Evolutionary conservation across 257 asterid genomes (phyloP).

Genomic region (Plantago ovata): DNA sequence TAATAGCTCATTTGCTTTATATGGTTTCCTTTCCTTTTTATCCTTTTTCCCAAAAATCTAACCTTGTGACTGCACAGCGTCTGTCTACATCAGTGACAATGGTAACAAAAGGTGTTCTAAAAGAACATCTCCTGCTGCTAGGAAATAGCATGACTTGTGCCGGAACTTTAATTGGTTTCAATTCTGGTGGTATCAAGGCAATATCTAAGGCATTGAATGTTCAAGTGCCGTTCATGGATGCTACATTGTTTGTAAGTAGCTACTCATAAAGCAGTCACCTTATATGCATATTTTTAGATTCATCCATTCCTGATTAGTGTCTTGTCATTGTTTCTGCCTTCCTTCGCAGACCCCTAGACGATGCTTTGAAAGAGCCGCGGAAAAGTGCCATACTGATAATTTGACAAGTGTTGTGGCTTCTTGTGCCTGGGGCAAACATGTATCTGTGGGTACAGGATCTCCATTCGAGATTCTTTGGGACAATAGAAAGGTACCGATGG

Average conservation of each 20-base stretch:
- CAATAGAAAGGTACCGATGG: constrained; percentile 65
- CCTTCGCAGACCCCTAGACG: constrained; percentile 76
- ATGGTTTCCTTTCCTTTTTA: too few relatives aligned
- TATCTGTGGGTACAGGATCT: constrained; percentile 92
- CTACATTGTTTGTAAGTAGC: constrained; percentile 77
- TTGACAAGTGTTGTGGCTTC: constrained; percentile 88
- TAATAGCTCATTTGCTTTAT: too few relatives aligned
- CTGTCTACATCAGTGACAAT: constrained; percentile 84
- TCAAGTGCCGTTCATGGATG: constrained; percentile 89
- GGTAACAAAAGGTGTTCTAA: constrained; percentile 98
- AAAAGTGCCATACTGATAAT: constrained; percentile 81
- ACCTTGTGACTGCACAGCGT: constrained; percentile 39
- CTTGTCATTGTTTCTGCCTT: constrained; percentile 3
- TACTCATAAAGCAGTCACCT: not conserved
- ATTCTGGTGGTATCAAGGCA: constrained; percentile 85
- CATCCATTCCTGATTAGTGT: constrained; percentile 16
- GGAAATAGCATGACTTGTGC: constrained; percentile 95
- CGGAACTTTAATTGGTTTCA: constrained; percentile 88
- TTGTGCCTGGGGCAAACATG: constrained; percentile 98
- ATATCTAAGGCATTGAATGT: constrained; percentile 67
- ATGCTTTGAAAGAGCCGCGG: constrained; percentile 91
- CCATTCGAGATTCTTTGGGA: constrained; percentile 88
- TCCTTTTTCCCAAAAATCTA: not conserved
- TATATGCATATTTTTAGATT: constrained; percentile 1
- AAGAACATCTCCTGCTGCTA: constrained; percentile 86